phyloP scores from a whole-genome alignment of 768 basidiomycete genomes.

The Mycena alexandri region DNA sequence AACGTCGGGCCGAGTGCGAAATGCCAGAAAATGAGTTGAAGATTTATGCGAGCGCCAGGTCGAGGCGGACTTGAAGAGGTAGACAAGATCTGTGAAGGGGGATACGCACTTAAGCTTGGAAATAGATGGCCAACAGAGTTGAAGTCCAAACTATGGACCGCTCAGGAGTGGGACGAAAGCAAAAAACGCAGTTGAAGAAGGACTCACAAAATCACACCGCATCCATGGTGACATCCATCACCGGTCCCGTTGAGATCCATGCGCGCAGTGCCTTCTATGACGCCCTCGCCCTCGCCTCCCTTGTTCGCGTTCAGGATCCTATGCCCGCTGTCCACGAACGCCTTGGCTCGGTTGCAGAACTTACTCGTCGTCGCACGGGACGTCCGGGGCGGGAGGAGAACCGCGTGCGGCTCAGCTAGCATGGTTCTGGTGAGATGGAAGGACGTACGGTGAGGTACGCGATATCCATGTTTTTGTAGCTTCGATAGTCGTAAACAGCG shows the following conservation, averaged over 20 bases:
- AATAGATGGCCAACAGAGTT: too few species aligned
- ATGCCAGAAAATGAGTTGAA: too few species aligned
- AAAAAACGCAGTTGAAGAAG: too few species aligned
- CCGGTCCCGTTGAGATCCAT: slow-evolving; percentile 6
- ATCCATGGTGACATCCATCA: slow-evolving; percentile 26
- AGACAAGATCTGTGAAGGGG: too few species aligned
- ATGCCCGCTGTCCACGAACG: slow-evolving; percentile 79
- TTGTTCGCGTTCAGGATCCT: slow-evolving; percentile 57
- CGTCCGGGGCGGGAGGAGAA: slow-evolving; percentile 72
- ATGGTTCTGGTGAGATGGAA: too few species aligned
- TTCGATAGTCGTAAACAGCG: slow-evolving; percentile 83
- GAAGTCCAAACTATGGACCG: too few species aligned
- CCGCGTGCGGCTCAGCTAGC: slow-evolving; percentile 47
- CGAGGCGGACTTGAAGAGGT: too few species aligned
- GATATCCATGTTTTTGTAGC: slow-evolving; percentile 81
- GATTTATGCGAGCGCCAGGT: too few species aligned
- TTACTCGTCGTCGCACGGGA: slow-evolving; percentile 74
- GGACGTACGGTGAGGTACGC: slow-evolving; percentile 68
- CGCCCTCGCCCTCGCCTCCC: slow-evolving; percentile 23
- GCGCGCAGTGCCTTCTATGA: slow-evolving; percentile 42
- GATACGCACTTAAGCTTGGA: too few species aligned
- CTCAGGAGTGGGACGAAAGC: too few species aligned
- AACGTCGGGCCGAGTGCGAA: too few species aligned
- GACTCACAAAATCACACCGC: background rate
- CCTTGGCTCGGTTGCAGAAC: slow-evolving; percentile 76